phyloP scores from a whole-genome alignment of 1,139 yeast genomes.

The Torulaspora globosa region DNA sequence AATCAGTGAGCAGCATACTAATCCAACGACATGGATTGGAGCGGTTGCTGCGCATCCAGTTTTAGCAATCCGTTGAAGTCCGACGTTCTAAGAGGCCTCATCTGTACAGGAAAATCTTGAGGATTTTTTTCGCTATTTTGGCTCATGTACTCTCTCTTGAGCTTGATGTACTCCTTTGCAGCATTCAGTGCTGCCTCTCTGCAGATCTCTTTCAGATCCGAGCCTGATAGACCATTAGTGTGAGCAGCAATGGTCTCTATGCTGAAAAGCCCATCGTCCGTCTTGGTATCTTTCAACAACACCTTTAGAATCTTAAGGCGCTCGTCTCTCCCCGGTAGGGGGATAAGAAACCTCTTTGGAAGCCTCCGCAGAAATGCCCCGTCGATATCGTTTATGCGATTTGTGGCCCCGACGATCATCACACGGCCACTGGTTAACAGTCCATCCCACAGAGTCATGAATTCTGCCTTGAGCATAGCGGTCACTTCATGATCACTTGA shows the following conservation, averaged over 20 bases:
- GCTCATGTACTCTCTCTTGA: constrained; percentile 28
- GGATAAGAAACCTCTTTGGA: constrained; percentile 85
- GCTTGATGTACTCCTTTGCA: constrained; percentile 74
- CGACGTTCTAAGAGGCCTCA: constrained; percentile 31
- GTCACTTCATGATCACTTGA: constrained; percentile 93
- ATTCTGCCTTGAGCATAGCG: constrained; percentile 90
- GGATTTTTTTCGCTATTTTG: constrained; percentile 6
- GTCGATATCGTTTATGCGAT: constrained; percentile 87
- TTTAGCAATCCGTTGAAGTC: constrained; percentile 27
- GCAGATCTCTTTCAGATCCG: constrained; percentile 85
- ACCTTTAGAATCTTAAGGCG: constrained; percentile 65
- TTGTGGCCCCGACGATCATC: constrained; percentile 91
- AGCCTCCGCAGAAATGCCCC: constrained; percentile 86
- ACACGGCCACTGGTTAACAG: constrained; percentile 69
- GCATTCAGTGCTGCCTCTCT: constrained; percentile 91
- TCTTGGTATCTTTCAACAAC: constrained; percentile 58
- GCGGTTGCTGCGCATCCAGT: constrained; percentile 20
- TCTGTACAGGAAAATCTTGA: constrained; percentile 14
- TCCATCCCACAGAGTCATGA: constrained; percentile 98
- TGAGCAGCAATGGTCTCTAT: constrained; percentile 54
- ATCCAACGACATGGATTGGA: constrained; percentile 20
- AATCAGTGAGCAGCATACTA: constrained; percentile 3
- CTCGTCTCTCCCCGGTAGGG: constrained; percentile 66
- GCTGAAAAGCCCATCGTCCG: constrained; percentile 57
- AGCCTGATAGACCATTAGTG: constrained; percentile 81